phyloP scores from a whole-genome alignment of 345 rosid genomes.

The Aquilaria malaccensis region DNA sequence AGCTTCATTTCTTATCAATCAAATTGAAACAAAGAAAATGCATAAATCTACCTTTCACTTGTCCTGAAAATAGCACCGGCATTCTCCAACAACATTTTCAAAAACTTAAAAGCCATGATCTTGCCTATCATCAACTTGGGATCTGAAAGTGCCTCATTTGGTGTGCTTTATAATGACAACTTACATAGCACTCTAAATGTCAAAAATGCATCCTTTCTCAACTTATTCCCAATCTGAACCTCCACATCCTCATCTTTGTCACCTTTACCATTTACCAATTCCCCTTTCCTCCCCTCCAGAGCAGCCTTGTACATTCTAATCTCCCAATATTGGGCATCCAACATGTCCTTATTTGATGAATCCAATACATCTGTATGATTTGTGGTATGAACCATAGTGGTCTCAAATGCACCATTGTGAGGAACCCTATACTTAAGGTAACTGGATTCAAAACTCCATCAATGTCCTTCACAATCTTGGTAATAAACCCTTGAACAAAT shows the following conservation, averaged over 20 bases:
- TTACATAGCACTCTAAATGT: constrained; percentile 98
- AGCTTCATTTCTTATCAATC: not conserved
- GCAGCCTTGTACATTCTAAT: constrained; percentile 99
- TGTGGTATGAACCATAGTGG: constrained; percentile 56
- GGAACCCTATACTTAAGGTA: constrained; percentile 8
- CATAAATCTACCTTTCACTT: constrained; percentile 72
- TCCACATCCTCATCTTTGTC: constrained; percentile 94
- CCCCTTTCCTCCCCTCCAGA: constrained; percentile 96
- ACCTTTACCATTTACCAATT: constrained; percentile 76
- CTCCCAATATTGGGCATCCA: constrained; percentile 99
- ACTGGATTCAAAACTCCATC: constrained; percentile 39
- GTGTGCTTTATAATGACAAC: constrained; percentile 95
- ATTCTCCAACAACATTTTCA: constrained; percentile 95
- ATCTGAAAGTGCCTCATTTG: constrained; percentile 85
- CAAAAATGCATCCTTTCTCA: constrained; percentile 95
- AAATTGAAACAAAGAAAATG: not conserved
- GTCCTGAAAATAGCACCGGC: constrained; percentile 99
- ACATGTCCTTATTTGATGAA: constrained; percentile 42
- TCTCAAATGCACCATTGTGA: constrained; percentile 72
- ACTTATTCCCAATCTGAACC: constrained; percentile 97
- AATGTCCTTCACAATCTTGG: constrained; percentile 50
- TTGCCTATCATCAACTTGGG: constrained; percentile 95
- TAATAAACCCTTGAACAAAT: constrained; percentile 43
- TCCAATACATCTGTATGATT: constrained; percentile 66
- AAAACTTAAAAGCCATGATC: constrained; percentile 91